Percentiles rank a stretch among this genome's conserved stretches.
These are phyloP conservation scores for Neurospora tetraspora DNA, from an alignment of 495 filamentous ascomycete genomes.

Conservation along the genomic window DNA sequence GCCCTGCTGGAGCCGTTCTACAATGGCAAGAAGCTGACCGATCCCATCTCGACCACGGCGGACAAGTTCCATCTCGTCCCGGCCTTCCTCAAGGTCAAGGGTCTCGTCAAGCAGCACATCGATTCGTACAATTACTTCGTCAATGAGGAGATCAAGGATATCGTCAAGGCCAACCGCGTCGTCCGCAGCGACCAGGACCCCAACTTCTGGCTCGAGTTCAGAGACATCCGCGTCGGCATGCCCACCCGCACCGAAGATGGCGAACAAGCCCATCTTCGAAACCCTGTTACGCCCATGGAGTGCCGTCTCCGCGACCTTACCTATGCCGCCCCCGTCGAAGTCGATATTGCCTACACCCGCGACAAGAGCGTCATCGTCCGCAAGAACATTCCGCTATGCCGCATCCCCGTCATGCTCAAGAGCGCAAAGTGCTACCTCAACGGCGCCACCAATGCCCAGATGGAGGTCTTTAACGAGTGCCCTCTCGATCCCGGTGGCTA, in stretches of 20 bases:
- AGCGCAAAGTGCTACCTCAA: slow-evolving; percentile 84
- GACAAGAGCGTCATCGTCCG: slow-evolving; percentile 60
- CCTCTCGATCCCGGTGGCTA: slow-evolving; percentile 94
- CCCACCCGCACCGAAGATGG: slow-evolving; percentile 69
- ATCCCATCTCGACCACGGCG: slow-evolving; percentile 80
- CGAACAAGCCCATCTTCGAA: slow-evolving; percentile 39
- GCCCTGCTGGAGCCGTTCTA: slow-evolving; percentile 92
- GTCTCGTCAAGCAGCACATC: slow-evolving; percentile 54
- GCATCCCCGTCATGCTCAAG: slow-evolving; percentile 92
- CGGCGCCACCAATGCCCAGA: slow-evolving; percentile 68
- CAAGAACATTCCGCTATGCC: slow-evolving; percentile 66
- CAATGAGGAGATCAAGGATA: slow-evolving; percentile 90
- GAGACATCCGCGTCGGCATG: slow-evolving; percentile 71
- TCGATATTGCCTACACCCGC: slow-evolving; percentile 78
- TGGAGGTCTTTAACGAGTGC: slow-evolving; percentile 86
- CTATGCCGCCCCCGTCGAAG: slow-evolving; percentile 84
- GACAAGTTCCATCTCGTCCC: slow-evolving; percentile 97
- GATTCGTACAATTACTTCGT: slow-evolving; percentile 98
- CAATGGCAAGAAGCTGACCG: slow-evolving; percentile 84
- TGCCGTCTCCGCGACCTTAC: slow-evolving; percentile 92
- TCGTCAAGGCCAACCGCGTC: slow-evolving; percentile 75
- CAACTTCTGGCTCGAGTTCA: slow-evolving; percentile 80
- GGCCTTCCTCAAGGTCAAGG: slow-evolving; percentile 95
- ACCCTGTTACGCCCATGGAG: slow-evolving; percentile 79
- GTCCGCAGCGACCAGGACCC: slow-evolving; percentile 83